Evolutionary conservation across 345 rosid species (phyloP).

Genomic region (Salix purpurea): DNA sequence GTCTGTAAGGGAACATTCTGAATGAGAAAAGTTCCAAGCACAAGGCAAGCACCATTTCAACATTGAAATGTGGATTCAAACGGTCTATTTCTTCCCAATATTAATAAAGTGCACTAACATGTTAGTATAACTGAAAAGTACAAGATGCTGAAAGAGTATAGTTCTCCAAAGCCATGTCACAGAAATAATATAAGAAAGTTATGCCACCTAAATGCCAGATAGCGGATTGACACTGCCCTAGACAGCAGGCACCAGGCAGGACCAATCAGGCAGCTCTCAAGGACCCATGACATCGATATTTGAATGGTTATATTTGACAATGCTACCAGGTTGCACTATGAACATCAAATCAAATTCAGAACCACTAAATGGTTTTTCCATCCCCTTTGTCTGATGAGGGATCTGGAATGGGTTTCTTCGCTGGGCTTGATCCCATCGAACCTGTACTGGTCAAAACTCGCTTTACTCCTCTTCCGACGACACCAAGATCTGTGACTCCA

Average conservation of each 20-base stretch:
- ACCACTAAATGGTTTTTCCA: conserved; percentile 31
- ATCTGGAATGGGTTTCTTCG: conserved; percentile 54
- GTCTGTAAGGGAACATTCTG: not conserved
- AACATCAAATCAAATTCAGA: not conserved
- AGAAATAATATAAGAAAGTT: not conserved
- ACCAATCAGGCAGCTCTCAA: not conserved
- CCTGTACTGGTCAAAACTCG: conserved; percentile 53
- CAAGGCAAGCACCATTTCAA: not conserved
- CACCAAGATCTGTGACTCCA: conserved; percentile 77
- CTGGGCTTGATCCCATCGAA: conserved; percentile 44
- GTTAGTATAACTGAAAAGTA: not conserved
- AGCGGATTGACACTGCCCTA: not conserved
- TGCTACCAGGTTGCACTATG: not conserved
- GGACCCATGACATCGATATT: not conserved
- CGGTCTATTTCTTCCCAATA: not conserved
- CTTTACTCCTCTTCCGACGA: conserved; percentile 93
- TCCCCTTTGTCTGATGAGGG: conserved; percentile 47
- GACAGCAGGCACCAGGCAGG: not conserved
- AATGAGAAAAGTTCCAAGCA: not conserved
- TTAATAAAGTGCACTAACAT: not conserved
- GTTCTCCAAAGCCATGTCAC: not conserved
- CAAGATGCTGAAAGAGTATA: not conserved
- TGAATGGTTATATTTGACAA: no score
- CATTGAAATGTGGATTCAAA: not conserved
- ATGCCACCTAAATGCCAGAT: not conserved